Percentiles rank a stretch among this genome's conserved stretches.
Evolutionary conservation across 2,329 filamentous ascomycete genomes (phyloP).

Genomic region (Ambrosiella cleistominuta): DNA sequence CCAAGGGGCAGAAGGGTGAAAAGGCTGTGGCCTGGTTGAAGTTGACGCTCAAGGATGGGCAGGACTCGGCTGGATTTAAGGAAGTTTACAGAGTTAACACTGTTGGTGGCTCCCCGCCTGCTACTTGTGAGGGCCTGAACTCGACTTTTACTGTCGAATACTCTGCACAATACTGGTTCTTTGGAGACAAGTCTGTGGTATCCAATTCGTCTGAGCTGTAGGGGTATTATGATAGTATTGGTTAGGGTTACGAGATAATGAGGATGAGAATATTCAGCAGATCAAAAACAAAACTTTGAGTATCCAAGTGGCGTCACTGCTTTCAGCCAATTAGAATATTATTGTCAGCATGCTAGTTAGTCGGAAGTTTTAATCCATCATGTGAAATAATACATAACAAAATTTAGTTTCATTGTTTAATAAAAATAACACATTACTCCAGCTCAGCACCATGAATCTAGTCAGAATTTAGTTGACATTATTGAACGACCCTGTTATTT

Average conservation of each 20-base stretch:
- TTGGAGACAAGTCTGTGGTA: not conserved
- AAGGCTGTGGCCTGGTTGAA: constrained; percentile 68
- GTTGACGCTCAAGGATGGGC: constrained; percentile 33
- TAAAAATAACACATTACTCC: too few relatives aligned
- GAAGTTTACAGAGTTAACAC: constrained; percentile 75
- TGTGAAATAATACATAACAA: too few relatives aligned
- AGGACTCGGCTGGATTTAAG: constrained; percentile 43
- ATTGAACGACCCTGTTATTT: too few relatives aligned
- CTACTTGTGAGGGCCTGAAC: constrained; percentile 49
- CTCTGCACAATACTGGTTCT: constrained; percentile 49
- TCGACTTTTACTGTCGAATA: constrained; percentile 59
- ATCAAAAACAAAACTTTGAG: too few relatives aligned
- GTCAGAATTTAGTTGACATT: too few relatives aligned
- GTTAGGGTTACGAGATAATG: not conserved
- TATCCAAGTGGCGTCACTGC: too few relatives aligned
- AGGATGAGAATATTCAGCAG: constrained; percentile 3
- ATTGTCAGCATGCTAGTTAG: too few relatives aligned
- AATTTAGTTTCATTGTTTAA: too few relatives aligned
- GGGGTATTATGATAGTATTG: not conserved
- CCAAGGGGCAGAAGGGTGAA: constrained; percentile 42
- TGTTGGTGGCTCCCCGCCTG: constrained; percentile 59
- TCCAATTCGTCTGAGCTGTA: not conserved
- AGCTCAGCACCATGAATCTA: too few relatives aligned
- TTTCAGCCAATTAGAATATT: too few relatives aligned
- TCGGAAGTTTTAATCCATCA: too few relatives aligned